Evolutionary conservation across 768 basidiomycete species (phyloP), one percentile per base, ranked within the genome.

Genomic region (Suillus ampliporus): DNA sequence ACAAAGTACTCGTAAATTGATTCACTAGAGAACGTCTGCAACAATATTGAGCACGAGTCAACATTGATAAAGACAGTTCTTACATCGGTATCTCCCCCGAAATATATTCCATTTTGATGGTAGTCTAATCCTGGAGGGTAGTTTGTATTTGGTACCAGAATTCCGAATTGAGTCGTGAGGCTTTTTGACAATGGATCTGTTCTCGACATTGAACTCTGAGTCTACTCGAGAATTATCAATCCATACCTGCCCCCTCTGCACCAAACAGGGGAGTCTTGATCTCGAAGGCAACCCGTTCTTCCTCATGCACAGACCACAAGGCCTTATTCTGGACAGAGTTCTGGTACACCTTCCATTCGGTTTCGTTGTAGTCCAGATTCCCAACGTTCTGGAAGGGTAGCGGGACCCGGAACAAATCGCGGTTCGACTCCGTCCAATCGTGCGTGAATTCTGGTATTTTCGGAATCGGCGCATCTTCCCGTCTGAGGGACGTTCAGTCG

Each of bases 71-170:
- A 37, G 14, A 9, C 2, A 14, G 21, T 37, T 23, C 52, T 23
- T 37, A 54, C 52, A 37, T 54, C 15, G 37, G 4, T 23, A 4
- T 1, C 7, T 35, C 35, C 52, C 14, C 52, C 5, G n/a, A n/a
- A n/a, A 21, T 9, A n/a, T n/a, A n/a, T n/a, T n/a, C n/a, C n/a
- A n/a, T n/a, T n/a, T n/a, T n/a, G n/a, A n/a, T n/a, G 52, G 31
- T 38, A 31, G 13, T 72, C 61, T 31, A 65, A 34, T 6, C 60
- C 61, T 9, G 64, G 68, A 23, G 70, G 71, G 28, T 70, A 66
- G 52, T 69, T 72, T 11, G 70, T 71, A 28, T 65, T 65, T 4
- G 66, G 70, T 35, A 72, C 63, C 3, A 69, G 60, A 21, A 72
- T 23, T 15, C 46, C 26, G 56, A 71, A 70, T 7, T 5, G 35